These are phyloP conservation scores for Sonneratia alba DNA, from an alignment of 345 rosid genomes.

Conservation along the genomic window DNA sequence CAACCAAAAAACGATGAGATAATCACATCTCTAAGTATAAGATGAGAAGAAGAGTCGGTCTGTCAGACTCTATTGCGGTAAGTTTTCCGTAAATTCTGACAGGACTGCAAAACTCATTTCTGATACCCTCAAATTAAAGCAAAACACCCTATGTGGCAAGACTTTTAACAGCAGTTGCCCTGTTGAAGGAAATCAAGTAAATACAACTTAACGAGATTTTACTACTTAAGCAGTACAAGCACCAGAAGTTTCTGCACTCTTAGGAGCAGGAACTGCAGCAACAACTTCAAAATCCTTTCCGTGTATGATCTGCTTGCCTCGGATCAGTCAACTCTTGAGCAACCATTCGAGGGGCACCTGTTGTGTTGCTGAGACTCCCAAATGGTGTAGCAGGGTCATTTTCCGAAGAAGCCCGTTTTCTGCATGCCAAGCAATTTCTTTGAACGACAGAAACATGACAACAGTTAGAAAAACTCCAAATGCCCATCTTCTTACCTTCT, in stretches of 20 bases:
- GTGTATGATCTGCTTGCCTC: slow-evolving; percentile 18
- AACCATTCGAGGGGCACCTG: slow-evolving; percentile 13
- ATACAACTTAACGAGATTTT: not conserved
- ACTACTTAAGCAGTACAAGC: slow-evolving; percentile 24
- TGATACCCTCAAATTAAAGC: not conserved
- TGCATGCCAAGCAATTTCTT: slow-evolving; percentile 14
- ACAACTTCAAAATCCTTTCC: slow-evolving; percentile 27
- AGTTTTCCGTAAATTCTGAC: not conserved
- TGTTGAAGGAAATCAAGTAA: too few relatives aligned
- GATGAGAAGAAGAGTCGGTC: too few relatives aligned
- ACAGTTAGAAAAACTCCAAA: too few relatives aligned
- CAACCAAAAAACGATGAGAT: not conserved
- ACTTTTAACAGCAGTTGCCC: too few relatives aligned
- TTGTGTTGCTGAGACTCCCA: slow-evolving; percentile 33
- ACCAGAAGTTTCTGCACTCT: slow-evolving; percentile 19
- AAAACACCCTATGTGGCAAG: not conserved
- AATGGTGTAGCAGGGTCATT: slow-evolving; percentile 21
- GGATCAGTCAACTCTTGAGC: slow-evolving; percentile 20
- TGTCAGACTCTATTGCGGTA: not conserved
- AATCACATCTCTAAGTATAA: not conserved
- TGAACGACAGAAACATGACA: not conserved
- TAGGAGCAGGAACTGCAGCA: slow-evolving; percentile 18
- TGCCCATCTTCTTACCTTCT: slow-evolving; percentile 28
- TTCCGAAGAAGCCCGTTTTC: slow-evolving; percentile 43
- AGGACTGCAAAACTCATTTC: not conserved